Evolutionary conservation across 2,329 filamentous ascomycete species (phyloP).

Genomic region (Aspergillus sp.): DNA sequence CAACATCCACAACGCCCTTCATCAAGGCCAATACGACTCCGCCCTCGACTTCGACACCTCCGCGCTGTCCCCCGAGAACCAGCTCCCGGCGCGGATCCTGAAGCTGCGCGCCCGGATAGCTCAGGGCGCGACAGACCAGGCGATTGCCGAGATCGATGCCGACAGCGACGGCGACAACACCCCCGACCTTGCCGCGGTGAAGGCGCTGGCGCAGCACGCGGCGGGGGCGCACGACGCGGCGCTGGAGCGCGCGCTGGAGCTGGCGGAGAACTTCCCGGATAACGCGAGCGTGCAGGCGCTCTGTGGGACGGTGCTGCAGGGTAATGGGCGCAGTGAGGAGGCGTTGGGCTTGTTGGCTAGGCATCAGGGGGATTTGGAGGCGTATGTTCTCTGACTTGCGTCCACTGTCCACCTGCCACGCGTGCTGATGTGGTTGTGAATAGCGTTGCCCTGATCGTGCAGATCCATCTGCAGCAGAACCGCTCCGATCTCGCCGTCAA

Average conservation of each 20-base stretch:
- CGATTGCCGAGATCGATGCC: constrained; percentile 57
- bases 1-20: constrained; percentile 58
- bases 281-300: constrained; percentile 75
- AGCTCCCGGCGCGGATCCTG: constrained; percentile 65
- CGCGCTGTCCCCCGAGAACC: constrained; percentile 68
- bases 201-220: constrained; percentile 60
- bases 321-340: constrained; percentile 71
- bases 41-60: constrained; percentile 79
- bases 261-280: constrained; percentile 58
- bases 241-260: constrained; percentile 53
- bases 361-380: constrained; percentile 72
- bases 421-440: constrained; percentile 5
- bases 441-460: constrained; percentile 74
- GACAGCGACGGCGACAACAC: constrained; percentile 54
- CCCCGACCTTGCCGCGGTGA: constrained; percentile 67
- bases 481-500: constrained; percentile 82
- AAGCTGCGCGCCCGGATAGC: constrained; percentile 75
- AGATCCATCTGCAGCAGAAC: constrained; percentile 89
- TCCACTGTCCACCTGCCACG: not conserved
- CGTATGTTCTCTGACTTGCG: constrained; percentile 45
- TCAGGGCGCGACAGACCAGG: constrained; percentile 65
- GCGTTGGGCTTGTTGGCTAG: constrained; percentile 69
- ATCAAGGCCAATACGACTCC: constrained; percentile 73
- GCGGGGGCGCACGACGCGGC: constrained; percentile 55
- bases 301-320: constrained; percentile 71